Evolutionary conservation across 1,284 basidiomycete genomes (phyloP), one percentile per base, ranked within the genome.

Genomic region (Ceratobasidium sp.): DNA sequence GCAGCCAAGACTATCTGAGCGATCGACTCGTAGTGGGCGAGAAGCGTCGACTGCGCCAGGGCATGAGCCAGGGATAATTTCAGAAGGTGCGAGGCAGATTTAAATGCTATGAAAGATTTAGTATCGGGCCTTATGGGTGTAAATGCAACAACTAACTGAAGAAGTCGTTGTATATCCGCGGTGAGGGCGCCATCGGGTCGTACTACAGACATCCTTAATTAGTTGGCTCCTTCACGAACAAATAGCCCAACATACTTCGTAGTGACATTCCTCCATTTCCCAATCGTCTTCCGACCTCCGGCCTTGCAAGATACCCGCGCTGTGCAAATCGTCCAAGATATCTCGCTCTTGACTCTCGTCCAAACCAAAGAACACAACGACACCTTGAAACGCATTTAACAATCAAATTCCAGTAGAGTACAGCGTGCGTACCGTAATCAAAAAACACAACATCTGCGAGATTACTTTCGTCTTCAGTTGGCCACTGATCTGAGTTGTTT

Each of bases 11-110:
- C 92, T 3, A 84, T 84, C 74, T 90, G 87, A 68, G 95, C 90
- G 64, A 85, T 86, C 8, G 91, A 85, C 78, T 98, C 95, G 77
- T 94, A 97, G 73, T 90, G 90, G 7, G 90, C 91, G 4, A 98
- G 86, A 55, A 97, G 89, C 0, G 95, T 97, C 6, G 93, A 95
- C 79, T 98, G 95, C 0, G 95, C 96, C 42, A 98, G 86, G 0
- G 95, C 96, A 73, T 98, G 96, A 0, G 96, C 88, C 62, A 98
- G 88, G 27, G 93, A 94, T n/a, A 98, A 84, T 77, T 91, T 92
- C 40, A 92, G 86, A 35, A 93, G 85, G 75, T 94, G 92, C 0
- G 92, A 94, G 50, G 88, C 88, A 0, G 91, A 90, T 83, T 96
- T 93, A 79, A 96, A 89, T 15, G 94, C 92, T 93, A 73, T 22